Base-by-base conservation (phyloP, 306 rosid genomes). In the Cicer cuneatum region DNA sequence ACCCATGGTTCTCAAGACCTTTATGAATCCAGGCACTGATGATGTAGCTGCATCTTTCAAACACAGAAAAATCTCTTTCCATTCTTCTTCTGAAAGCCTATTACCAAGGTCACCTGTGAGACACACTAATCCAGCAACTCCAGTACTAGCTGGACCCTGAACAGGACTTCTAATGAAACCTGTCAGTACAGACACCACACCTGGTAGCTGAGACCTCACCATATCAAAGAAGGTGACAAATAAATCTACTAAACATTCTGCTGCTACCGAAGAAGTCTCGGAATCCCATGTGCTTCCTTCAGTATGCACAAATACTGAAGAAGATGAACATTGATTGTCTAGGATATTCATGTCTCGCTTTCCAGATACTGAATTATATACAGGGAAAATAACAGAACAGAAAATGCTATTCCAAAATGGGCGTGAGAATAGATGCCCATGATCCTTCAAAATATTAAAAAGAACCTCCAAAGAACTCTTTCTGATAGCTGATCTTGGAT, bases 401-500 rank as follows among this genome's bases (percentile, higher is more conserved):
- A 89, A 83, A 81, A 94, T 82, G 73, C 83, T 89, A 78, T 83
- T 83, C 99, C 97, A 94, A 84, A 94, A 92, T 48, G 83, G 78
- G 60, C 42, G 60, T 24, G 99, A 88, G 83, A 94, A 94, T 14
- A 92, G 92, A 84, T 92, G 97, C 10, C 99, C 99, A 38, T 94
- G 99, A 85, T 94, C 99, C 89, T 87, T 90, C 58, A 94, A 75
- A 78, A 92, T 94, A 83, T 94, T 92, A 77, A 94, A 94, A 81
- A 94, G 97, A 76, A 94, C 97, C 86, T 94, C 99, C 86, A 94
- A 81, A 24, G 99, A 94, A 81, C 97, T 92, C 92, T 87, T 94
- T 89, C 96, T 87, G 81, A 94, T 92, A 10, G 99, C 91, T 78
- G 92, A 84, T 85, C 99, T 81, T 48, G 97, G 93, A 86, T 94